These are phyloP conservation scores for Spathaspora girioi DNA, from an alignment of 805 yeast genomes.

Conservation along the genomic window DNA sequence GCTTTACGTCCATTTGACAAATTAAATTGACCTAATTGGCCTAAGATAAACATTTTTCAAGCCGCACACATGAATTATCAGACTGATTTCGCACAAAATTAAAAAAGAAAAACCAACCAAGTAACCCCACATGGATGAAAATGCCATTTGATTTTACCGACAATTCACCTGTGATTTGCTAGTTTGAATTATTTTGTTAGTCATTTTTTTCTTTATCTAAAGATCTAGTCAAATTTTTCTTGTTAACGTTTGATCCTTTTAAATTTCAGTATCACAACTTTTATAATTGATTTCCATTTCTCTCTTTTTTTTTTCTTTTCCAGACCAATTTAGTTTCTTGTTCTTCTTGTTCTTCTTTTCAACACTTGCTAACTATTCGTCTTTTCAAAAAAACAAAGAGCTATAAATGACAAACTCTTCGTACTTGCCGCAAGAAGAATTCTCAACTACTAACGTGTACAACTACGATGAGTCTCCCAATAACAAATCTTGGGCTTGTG, in stretches of 20 bases:
- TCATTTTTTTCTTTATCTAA: background rate
- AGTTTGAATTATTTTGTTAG: too few relatives aligned
- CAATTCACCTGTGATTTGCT: background rate
- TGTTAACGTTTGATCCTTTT: background rate
- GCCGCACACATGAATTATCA: background rate
- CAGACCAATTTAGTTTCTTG: too few relatives aligned
- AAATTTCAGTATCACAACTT: too few relatives aligned
- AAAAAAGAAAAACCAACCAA: background rate
- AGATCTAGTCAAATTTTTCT: background rate
- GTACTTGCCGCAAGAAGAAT: slow-evolving; percentile 38
- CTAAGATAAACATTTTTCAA: background rate
- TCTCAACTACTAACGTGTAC: slow-evolving; percentile 42
- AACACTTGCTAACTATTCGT: background rate
- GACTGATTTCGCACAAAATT: background rate
- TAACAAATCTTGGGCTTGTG: slow-evolving; percentile 88
- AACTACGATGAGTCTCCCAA: slow-evolving; percentile 71
- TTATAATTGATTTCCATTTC: too few relatives aligned
- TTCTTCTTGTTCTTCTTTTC: background rate
- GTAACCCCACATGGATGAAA: background rate
- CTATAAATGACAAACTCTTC: slow-evolving; percentile 12
- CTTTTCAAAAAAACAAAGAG: background rate
- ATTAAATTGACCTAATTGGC: background rate
- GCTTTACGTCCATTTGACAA: background rate
- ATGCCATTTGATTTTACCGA: too few relatives aligned
- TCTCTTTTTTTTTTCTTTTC: too few relatives aligned